Conservation (phyloP, 2,329 filamentous ascomycete species). For the Monilinia fructigena region DNA sequence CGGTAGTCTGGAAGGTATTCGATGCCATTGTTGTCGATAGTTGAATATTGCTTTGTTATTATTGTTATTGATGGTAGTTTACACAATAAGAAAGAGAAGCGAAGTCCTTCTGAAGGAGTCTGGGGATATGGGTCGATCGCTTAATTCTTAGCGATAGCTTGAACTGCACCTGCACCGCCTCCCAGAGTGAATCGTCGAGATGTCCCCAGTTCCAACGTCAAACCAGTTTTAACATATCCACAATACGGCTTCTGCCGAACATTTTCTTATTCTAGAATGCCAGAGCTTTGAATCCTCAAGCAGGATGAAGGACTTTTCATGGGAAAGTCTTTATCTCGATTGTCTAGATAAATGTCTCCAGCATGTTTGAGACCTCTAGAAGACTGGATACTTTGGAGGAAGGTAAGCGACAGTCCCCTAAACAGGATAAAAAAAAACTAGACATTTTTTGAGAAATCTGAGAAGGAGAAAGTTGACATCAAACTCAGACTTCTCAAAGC, state of each 20-base stretch:
- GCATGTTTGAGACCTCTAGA: no score
- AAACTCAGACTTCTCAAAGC: not conserved
- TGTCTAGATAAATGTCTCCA: not conserved
- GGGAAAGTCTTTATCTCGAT: not conserved
- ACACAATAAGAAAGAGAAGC: not conserved
- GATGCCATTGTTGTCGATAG: not conserved
- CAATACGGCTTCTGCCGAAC: no score
- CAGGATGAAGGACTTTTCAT: not conserved
- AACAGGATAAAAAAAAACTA: not conserved
- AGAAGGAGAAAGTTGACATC: not conserved
- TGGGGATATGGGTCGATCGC: not conserved
- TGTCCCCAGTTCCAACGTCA: not conserved
- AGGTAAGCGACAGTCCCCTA: not conserved
- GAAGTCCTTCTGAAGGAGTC: constrained; percentile 1
- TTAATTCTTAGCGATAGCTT: not conserved
- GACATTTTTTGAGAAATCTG: not conserved
- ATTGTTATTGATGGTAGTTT: constrained; percentile 13
- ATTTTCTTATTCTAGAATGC: not conserved
- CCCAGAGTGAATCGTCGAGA: not conserved
- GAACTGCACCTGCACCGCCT: not conserved
- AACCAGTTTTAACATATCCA: not conserved
- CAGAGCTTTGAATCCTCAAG: not conserved
- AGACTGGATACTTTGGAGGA: not conserved
- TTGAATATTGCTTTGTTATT: not conserved
- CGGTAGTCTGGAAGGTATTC: not conserved